phyloP scores from a whole-genome alignment of 352 stramenopile genomes.

The Pythium monospermum region DNA sequence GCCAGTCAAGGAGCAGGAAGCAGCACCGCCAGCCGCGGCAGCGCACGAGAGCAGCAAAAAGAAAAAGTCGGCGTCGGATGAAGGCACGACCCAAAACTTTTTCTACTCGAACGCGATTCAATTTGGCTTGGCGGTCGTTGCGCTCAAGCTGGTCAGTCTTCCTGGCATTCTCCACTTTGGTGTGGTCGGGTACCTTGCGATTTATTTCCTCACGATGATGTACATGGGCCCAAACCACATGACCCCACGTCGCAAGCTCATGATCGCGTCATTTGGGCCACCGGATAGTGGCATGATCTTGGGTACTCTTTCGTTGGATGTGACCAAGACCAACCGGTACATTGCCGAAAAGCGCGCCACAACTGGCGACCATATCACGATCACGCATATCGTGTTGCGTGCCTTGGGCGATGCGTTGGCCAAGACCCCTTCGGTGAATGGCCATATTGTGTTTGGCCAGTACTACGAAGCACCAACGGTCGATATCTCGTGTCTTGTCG shows the following conservation, averaged over 20 bases:
- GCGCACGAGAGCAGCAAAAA: neutral
- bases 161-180: slow-evolving; percentile 39
- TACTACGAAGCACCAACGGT: slow-evolving; percentile 59
- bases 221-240: slow-evolving; percentile 55
- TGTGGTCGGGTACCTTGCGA: slow-evolving; percentile 34
- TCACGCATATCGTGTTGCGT: slow-evolving; percentile 65
- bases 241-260: slow-evolving; percentile 57
- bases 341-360: slow-evolving; percentile 48
- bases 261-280: slow-evolving; percentile 57
- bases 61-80: slow-evolving; percentile 1
- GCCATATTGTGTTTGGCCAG: slow-evolving; percentile 64
- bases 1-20: no score
- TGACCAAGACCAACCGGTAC: slow-evolving; percentile 56
- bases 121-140: slow-evolving; percentile 44
- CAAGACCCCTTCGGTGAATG: slow-evolving; percentile 58
- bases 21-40: no score
- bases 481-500: slow-evolving; percentile 64
- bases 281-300: slow-evolving; percentile 65
- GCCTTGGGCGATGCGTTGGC: slow-evolving; percentile 45
- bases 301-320: slow-evolving; percentile 60
- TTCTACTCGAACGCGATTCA: slow-evolving; percentile 42
- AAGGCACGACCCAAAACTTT: slow-evolving; percentile 32
- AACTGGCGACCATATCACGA: slow-evolving; percentile 48
- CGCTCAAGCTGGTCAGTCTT: slow-evolving; percentile 39
- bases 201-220: slow-evolving; percentile 50